A percentile compares a stretch with the other conserved stretches of the same genome.
These are phyloP conservation scores for Goffeauzyma gilvescens DNA, from an alignment of 768 basidiomycete species.

Conservation along the genomic window DNA sequence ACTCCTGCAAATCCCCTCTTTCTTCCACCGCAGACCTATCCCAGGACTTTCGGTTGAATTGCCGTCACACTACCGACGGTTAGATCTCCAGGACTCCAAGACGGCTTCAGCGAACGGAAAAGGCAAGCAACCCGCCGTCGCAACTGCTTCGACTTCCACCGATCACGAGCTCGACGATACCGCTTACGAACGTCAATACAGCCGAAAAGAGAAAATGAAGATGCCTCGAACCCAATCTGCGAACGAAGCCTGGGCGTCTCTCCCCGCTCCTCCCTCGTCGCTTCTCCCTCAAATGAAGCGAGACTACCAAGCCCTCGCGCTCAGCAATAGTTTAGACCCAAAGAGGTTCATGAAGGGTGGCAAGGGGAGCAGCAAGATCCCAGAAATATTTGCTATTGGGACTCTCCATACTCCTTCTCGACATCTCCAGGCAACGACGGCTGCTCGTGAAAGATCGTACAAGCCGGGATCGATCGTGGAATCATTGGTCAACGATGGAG, in stretches of 20 bases:
- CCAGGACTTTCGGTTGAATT: no score
- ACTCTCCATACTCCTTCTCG: constrained; percentile 25
- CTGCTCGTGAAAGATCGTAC: constrained; percentile 19
- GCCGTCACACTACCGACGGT: no score
- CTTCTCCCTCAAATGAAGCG: constrained; percentile 28
- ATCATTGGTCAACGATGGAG: constrained; percentile 18
- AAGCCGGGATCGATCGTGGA: constrained; percentile 25
- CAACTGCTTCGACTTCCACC: no score
- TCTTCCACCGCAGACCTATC: no score
- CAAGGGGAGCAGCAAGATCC: constrained; percentile 14
- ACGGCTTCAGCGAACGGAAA: no score
- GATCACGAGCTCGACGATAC: constrained; percentile 16
- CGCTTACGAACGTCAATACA: constrained; percentile 16
- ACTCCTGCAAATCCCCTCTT: no score
- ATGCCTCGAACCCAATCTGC: constrained; percentile 9
- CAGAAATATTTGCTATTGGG: constrained; percentile 29
- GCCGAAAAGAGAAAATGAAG: constrained; percentile 19
- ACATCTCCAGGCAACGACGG: constrained; percentile 23
- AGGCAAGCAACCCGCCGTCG: no score
- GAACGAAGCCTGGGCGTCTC: constrained; percentile 21
- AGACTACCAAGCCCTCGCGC: constrained; percentile 29
- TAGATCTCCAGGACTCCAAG: no score
- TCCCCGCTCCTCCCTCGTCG: constrained; percentile 21
- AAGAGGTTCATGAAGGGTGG: constrained; percentile 31
- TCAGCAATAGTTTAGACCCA: constrained; percentile 29